Percentiles rank a stretch among this genome's conserved stretches.
Conservation (phyloP, 768 basidiomycete species). For the Naganishia onofrii region DNA sequence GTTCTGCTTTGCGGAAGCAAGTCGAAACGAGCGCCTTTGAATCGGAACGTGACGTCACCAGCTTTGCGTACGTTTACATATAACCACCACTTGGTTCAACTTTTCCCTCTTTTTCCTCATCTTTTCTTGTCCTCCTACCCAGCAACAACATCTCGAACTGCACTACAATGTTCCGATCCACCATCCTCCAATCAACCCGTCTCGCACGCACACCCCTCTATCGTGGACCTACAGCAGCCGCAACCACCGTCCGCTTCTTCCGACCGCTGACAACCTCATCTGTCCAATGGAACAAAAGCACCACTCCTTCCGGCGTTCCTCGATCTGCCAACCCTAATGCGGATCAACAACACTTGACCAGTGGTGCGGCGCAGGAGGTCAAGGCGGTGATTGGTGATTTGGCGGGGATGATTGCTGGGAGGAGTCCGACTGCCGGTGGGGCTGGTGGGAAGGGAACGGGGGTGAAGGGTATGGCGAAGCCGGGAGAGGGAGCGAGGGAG, state of each 20-base stretch:
- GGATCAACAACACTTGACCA: slow-evolving; percentile 36
- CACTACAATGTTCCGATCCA: slow-evolving; percentile 14
- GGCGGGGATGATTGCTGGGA: slow-evolving; percentile 47
- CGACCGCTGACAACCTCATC: slow-evolving; percentile 14
- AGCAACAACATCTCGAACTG: no score
- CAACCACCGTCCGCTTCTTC: background rate
- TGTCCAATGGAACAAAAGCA: background rate
- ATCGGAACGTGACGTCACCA: no score
- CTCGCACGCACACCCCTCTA: slow-evolving; percentile 2
- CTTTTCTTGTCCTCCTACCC: no score
- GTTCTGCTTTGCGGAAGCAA: no score
- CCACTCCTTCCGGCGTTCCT: background rate
- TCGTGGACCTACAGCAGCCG: background rate
- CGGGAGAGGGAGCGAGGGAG: slow-evolving; percentile 39
- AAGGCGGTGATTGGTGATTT: slow-evolving; percentile 39
- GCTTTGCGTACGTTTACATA: no score
- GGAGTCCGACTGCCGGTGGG: slow-evolving; percentile 32
- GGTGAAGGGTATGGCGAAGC: no score
- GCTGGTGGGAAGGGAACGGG: background rate
- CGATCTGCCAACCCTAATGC: background rate
- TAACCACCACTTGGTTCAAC: no score
- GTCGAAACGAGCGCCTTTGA: no score
- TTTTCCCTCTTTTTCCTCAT: no score
- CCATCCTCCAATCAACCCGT: slow-evolving; percentile 6
- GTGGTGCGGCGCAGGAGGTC: slow-evolving; percentile 36